Conservation (phyloP, 768 basidiomycete species). For the Holtermanniella nyarrowii region DNA sequence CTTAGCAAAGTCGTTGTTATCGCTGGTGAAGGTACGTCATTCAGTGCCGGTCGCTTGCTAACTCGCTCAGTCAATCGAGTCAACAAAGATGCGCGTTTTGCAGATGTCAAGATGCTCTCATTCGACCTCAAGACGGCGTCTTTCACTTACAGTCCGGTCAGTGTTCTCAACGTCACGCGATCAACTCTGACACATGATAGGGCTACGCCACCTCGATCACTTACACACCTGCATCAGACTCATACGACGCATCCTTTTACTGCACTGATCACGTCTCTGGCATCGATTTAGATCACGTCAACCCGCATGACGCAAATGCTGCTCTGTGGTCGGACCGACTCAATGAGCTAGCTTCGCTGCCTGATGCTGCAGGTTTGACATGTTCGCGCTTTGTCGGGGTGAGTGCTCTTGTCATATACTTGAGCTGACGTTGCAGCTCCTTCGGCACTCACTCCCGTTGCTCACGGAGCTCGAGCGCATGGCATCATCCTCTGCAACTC, state of each 20-base stretch:
- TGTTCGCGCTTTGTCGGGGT: slow-evolving; percentile 22
- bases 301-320: slow-evolving; percentile 68
- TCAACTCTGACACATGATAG: slow-evolving; percentile 3
- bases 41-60: background rate
- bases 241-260: slow-evolving; percentile 34
- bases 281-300: slow-evolving; percentile 2
- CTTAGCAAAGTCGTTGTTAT: slow-evolving; percentile 92
- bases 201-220: slow-evolving; percentile 31
- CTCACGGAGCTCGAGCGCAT: slow-evolving; percentile 55
- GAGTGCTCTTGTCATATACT: slow-evolving; percentile 1
- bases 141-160: slow-evolving; percentile 53
- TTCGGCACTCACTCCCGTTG: slow-evolving; percentile 69
- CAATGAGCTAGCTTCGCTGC: slow-evolving; percentile 47
- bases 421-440: slow-evolving; percentile 49
- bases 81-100: slow-evolving; percentile 61
- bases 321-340: slow-evolving; percentile 63
- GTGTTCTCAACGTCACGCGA: background rate
- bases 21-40: slow-evolving; percentile 63
- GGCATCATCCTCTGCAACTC: background rate
- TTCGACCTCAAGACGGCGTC: slow-evolving; percentile 91
- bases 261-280: background rate
- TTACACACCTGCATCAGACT: slow-evolving; percentile 26
- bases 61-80: slow-evolving; percentile 61
- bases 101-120: slow-evolving; percentile 68
- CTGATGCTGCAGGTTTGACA: slow-evolving; percentile 4